Evolutionary conservation across 345 rosid species (phyloP), one percentile per base, ranked within the genome.

Genomic region (Psidium guajava): DNA sequence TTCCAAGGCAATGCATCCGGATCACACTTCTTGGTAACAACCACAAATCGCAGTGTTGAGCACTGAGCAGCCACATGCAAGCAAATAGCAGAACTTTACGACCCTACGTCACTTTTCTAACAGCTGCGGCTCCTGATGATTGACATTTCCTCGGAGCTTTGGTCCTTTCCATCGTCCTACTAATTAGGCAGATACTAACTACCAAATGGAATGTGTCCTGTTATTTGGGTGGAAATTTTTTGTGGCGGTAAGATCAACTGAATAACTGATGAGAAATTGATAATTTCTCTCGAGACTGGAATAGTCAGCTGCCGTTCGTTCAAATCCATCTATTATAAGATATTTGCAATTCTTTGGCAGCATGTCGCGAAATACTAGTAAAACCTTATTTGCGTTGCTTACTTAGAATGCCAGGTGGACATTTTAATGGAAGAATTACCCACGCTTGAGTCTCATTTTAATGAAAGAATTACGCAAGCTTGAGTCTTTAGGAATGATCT

Each of bases 221-320:
- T 61, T 8, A 61, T 61, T 61, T 61, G 74, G 74, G 40, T 27
- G 5, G 4, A 2, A 28, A 61, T 27, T 36, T 28, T 28, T 61
- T 61, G 74, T 28, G 21, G 74, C 42, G 10, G 21, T 21, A 61
- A 27, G 74, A 64, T 32, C 42, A 5, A 32, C 24, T 4, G 75
- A 64, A 32, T 69, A 69, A 36, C 16, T 6, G 12, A 44, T 69
- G 77, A 69, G 47, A 22, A 69, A 32, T 32, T 8, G 47, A 18
- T 69, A 32, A 16, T 3, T 32, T 32, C 47, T 18, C 77, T 32
- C 44, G 24, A 69, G 77, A 69, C 16, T 32, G 11, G 6, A 32
- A 69, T 32, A 36, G 77, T 52, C 54, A 52, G 18, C 54, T 1
- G 0, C 3, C 0, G 0, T 16, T 3, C 47, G 18, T 18, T 32